Conservation (phyloP, 1,284 basidiomycete genomes). For the Rhodotorula sp. region DNA sequence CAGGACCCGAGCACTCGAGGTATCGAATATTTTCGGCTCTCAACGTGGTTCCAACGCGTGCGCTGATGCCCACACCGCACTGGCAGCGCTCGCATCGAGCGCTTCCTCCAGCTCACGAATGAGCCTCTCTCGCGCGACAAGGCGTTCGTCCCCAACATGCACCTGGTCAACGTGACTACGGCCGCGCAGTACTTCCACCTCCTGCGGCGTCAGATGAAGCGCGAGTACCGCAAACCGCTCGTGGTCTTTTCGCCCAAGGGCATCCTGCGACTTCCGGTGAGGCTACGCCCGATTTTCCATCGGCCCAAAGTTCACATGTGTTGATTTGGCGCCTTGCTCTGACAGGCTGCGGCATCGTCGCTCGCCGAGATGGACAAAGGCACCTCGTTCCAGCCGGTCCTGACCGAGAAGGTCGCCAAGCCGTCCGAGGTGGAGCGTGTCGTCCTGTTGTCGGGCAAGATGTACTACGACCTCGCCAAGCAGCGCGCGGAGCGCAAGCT, state of each 20-base stretch:
- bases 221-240: constrained; percentile 81
- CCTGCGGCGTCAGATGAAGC: constrained; percentile 72
- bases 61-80: background rate
- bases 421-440: constrained; percentile 52
- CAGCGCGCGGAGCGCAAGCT: constrained; percentile 59
- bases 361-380: constrained; percentile 64
- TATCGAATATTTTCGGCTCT: background rate
- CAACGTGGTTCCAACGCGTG: background rate
- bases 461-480: constrained; percentile 80
- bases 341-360: constrained; percentile 69
- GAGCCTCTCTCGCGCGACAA: constrained; percentile 56
- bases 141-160: constrained; percentile 62
- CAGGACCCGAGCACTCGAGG: constrained; percentile 73
- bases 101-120: constrained; percentile 72
- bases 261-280: constrained; percentile 70
- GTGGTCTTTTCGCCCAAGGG: constrained; percentile 80
- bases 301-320: background rate
- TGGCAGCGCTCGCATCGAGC: constrained; percentile 70
- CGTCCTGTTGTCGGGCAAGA: constrained; percentile 65
- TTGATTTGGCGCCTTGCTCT: background rate
- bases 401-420: constrained; percentile 58
- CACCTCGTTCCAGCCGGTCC: constrained; percentile 68
- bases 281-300: constrained; percentile 42
- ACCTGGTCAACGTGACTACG: constrained; percentile 78
- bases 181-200: constrained; percentile 87